Percentiles rank a stretch among this genome's conserved stretches.
These are phyloP conservation scores for Saksenaea oblongispora DNA, from an alignment of 371 early-diverging fungal genomes.

Conservation along the genomic window DNA sequence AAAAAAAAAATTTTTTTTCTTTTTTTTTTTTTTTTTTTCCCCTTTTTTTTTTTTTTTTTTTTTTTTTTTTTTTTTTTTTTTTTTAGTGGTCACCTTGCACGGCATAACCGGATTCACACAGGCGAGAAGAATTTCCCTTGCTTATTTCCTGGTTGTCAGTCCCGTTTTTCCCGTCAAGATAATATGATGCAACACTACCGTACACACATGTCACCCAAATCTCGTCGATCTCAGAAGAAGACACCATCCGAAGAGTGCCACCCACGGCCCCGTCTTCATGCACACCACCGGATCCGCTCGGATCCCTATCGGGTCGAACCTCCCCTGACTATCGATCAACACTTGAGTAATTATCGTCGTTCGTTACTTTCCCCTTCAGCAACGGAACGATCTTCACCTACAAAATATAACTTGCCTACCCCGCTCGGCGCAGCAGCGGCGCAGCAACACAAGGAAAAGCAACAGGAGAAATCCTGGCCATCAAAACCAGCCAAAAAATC, in stretches of 20 bases:
- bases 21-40: no score
- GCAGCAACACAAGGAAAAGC: slow-evolving; percentile 8
- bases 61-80: neutral
- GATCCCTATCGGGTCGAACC: slow-evolving; percentile 34
- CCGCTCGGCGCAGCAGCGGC: slow-evolving; percentile 24
- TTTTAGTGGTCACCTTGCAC: slow-evolving; percentile 78
- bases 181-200: slow-evolving; percentile 93
- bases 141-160: slow-evolving; percentile 75
- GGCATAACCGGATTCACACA: slow-evolving; percentile 90
- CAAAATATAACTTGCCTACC: slow-evolving; percentile 19
- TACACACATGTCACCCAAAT: slow-evolving; percentile 78
- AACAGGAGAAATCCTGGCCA: neutral
- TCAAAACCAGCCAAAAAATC: neutral
- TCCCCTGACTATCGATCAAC: slow-evolving; percentile 51
- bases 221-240: slow-evolving; percentile 56
- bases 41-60: neutral
- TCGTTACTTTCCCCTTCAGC: slow-evolving; percentile 8
- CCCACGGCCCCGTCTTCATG: slow-evolving; percentile 40
- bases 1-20: no score
- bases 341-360: slow-evolving; percentile 35
- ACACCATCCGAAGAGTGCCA: slow-evolving; percentile 14
- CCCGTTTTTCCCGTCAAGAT: slow-evolving; percentile 86
- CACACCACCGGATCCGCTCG: slow-evolving; percentile 47
- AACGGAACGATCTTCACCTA: slow-evolving; percentile 8
- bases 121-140: slow-evolving; percentile 92